phyloP scores from a whole-genome alignment of 2,329 filamentous ascomycete species.

The Basipetospora chlamydospora region DNA sequence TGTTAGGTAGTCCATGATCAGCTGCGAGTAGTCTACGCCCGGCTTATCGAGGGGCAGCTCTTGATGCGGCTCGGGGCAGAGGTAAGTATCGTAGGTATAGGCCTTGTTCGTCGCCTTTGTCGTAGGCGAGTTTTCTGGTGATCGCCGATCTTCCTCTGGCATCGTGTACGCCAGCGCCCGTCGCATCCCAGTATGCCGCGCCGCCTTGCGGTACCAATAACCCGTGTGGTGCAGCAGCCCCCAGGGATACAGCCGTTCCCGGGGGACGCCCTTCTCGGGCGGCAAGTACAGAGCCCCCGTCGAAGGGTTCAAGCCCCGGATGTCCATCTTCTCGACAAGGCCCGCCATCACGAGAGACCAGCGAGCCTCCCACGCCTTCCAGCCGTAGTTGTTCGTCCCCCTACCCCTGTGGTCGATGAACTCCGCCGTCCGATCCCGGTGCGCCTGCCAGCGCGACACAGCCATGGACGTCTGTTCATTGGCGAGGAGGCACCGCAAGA shows the following conservation, averaged over 20 bases:
- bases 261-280: constrained; percentile 43
- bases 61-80: constrained; percentile 48
- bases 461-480: constrained; percentile 64
- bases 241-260: constrained; percentile 46
- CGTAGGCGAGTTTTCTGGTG: constrained; percentile 31
- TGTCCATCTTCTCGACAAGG: constrained; percentile 37
- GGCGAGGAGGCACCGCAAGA: constrained; percentile 72
- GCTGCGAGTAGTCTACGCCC: constrained; percentile 38
- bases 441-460: constrained; percentile 64
- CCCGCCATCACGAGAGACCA: constrained; percentile 51
- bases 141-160: constrained; percentile 41
- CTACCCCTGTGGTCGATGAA: constrained; percentile 72
- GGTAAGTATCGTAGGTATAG: constrained; percentile 49
- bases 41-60: constrained; percentile 37
- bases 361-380: constrained; percentile 83
- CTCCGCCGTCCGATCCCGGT: constrained; percentile 58
- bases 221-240: constrained; percentile 51
- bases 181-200: constrained; percentile 39
- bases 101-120: constrained; percentile 32
- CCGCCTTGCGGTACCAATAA: constrained; percentile 51
- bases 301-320: constrained; percentile 32
- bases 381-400: constrained; percentile 79
- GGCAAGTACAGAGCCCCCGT: constrained; percentile 32
- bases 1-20: constrained; percentile 38
- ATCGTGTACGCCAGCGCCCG: constrained; percentile 39